Base-by-base conservation (phyloP, 176 grass and related monocot species). In the Rhynchospora tenuis region DNA sequence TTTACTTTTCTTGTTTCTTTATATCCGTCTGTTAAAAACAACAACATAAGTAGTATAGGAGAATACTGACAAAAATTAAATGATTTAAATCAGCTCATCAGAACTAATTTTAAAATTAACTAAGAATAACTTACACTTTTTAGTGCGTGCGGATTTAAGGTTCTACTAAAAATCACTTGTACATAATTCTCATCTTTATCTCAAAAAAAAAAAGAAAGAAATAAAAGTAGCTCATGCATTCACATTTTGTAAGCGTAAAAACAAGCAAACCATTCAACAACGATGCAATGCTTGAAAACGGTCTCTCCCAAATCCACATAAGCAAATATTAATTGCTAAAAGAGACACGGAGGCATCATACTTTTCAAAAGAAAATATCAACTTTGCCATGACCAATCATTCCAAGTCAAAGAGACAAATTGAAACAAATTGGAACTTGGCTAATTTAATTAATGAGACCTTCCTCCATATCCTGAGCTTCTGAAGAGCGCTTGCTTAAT, bases 401-500 rank as follows among this genome's bases (percentile, higher is more conserved):
- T 27, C 2, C 29, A 52, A 50, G 12, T 7, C 4, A 3, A 1
- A 42, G 11, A 71, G 7, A 71, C 50, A 31, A 77, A 3, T 77
- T 31, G 73, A 77, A 77, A 31, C 73, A 77, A 56, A 56, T 55
- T 24, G 73, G 27, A 77, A 50, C 50, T 77, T 54, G 29, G 23
- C 24, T 55, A 61, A 52, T 27, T 26, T 74, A 51, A 83, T 79
- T 87, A 92, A 80, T 88, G 64, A 59, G 86, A 87, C 85, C 89
- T 90, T 71, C 88, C 94, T 59, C 87, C 92, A 28, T 94, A 97
- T 20, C 92, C 92, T 56, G 90, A 92, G 60, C 89, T 91, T 84
- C 89, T 91, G 59, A 92, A 93, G 28, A 98, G 86, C 80, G 87
- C 87, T 77, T 94, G 92, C 84, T 94, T 98, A 28, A 94, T 94